A percentile compares a stretch with the other conserved stretches of the same genome.
Conservation (phyloP, 768 basidiomycete genomes). For the Calocybe cyanea region DNA sequence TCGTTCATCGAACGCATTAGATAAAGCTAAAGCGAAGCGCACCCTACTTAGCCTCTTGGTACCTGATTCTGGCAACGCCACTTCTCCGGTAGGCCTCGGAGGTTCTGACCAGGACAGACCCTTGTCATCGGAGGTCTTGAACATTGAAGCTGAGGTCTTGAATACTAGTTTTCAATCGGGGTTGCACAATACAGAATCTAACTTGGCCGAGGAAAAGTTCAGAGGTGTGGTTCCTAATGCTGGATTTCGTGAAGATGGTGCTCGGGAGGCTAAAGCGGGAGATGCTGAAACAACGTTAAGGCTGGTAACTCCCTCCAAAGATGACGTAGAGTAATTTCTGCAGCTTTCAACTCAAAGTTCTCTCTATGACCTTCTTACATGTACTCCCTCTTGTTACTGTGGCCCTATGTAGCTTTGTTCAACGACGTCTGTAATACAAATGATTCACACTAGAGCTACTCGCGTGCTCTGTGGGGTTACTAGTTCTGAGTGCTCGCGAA, state of each 20-base stretch:
- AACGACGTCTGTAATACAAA: neutral
- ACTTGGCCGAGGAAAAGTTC: conserved; percentile 8
- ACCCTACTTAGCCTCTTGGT: conserved; percentile 6
- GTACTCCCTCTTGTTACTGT: neutral
- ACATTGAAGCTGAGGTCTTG: neutral
- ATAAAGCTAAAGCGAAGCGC: conserved; percentile 12
- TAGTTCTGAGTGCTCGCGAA: neutral
- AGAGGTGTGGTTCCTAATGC: neutral
- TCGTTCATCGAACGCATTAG: conserved; percentile 11
- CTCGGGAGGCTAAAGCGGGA: conserved; percentile 5
- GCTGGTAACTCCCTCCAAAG: conserved; percentile 10
- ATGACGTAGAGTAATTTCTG: neutral
- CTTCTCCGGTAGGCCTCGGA: conserved; percentile 8
- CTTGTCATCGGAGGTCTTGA: neutral
- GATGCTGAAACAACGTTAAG: conserved; percentile 14
- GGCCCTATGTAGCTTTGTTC: neutral
- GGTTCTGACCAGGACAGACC: conserved; percentile 17
- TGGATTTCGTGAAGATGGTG: neutral
- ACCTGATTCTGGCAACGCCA: neutral
- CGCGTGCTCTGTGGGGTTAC: neutral
- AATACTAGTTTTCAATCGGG: neutral
- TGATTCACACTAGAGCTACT: neutral
- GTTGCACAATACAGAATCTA: conserved; percentile 5
- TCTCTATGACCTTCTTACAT: neutral
- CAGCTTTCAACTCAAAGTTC: neutral